phyloP scores from a whole-genome alignment of 768 basidiomycete genomes.

The Clitopilus passeckerianus region DNA sequence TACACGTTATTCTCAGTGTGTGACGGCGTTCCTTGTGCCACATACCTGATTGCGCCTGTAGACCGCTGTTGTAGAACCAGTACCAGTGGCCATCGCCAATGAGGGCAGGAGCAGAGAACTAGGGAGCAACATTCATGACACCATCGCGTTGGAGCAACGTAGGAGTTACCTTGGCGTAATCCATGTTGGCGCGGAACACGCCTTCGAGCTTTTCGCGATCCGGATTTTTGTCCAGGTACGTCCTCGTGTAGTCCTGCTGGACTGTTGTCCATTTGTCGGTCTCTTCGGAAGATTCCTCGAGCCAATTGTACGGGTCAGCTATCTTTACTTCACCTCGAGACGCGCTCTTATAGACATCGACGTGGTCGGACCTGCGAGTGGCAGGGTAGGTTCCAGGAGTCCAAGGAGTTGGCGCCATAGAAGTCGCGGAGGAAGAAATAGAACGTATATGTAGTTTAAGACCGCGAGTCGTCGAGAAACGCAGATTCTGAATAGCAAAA shows the following conservation, averaged over 20 bases:
- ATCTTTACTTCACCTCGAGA: slow-evolving; percentile 57
- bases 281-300: slow-evolving; percentile 60
- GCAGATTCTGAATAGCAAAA: slow-evolving; percentile 9
- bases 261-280: slow-evolving; percentile 59
- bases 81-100: slow-evolving; percentile 73
- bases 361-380: slow-evolving; percentile 60
- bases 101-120: slow-evolving; percentile 62
- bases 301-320: slow-evolving; percentile 70
- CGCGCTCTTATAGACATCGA: slow-evolving; percentile 67
- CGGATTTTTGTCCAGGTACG: slow-evolving; percentile 59
- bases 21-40: slow-evolving; percentile 16
- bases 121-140: slow-evolving; percentile 1
- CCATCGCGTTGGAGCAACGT: background rate
- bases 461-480: slow-evolving; percentile 14
- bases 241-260: slow-evolving; percentile 55
- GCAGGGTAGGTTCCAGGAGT: slow-evolving; percentile 54
- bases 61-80: slow-evolving; percentile 75
- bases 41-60: slow-evolving; percentile 59
- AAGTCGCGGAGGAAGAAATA: slow-evolving; percentile 7
- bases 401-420: slow-evolving; percentile 44
- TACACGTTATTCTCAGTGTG: background rate
- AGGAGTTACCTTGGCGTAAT: slow-evolving; percentile 35
- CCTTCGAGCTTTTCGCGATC: slow-evolving; percentile 54
- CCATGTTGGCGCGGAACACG: slow-evolving; percentile 42
- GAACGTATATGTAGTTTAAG: slow-evolving; percentile 15